Evolutionary conservation across 106 monocot species (phyloP), one percentile per base, ranked within the genome.

Genomic region (Cymbidium sinense): DNA sequence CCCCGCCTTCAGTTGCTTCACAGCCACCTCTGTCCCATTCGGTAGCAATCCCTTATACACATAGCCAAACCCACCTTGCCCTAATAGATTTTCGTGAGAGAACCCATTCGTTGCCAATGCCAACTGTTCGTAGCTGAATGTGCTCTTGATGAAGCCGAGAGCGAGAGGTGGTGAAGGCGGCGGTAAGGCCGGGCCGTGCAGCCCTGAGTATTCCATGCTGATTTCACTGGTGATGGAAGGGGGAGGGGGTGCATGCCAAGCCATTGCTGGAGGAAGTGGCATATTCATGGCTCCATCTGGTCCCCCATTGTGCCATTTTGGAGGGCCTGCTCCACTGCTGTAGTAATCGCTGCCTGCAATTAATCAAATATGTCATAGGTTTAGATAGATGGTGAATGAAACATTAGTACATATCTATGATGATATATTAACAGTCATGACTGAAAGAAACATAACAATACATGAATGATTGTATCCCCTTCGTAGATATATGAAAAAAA

Each of bases 21-120:
- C 88, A 0, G 92, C 95, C 7, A 95, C 77, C 64, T 96, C 91
- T 83, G 86, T 93, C 43, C 93, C 96, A 21, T 87, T 89, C 1
- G 90, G 89, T 2, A 93, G 78, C 34, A 85, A 35, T 3, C 96
- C 96, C 79, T 87, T 96, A 84, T 91, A 85, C 27, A 96, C 93
- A 72, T 85, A 91, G 5, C 96, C 93, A 35, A 96, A 96, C 30
- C 96, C 93, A 3, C 96, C 96, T 21, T 96, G 93, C 13, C 95
- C 96, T 17, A 96, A 31, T 39, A 96, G 70, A 72, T 96, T 93
- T 30, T 73, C 81, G 28, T 82, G 81, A 2, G 87, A 78, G 86
- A 91, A 96, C 2, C 89, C 87, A 23, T 70, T 62, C 13, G 93
- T 91, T 1, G 93, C 96, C 36, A 78, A 78, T 34, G 89, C 82